phyloP scores from a whole-genome alignment of 176 grass and related monocot species.

The bread wheat (Triticum aestivum) region DNA sequence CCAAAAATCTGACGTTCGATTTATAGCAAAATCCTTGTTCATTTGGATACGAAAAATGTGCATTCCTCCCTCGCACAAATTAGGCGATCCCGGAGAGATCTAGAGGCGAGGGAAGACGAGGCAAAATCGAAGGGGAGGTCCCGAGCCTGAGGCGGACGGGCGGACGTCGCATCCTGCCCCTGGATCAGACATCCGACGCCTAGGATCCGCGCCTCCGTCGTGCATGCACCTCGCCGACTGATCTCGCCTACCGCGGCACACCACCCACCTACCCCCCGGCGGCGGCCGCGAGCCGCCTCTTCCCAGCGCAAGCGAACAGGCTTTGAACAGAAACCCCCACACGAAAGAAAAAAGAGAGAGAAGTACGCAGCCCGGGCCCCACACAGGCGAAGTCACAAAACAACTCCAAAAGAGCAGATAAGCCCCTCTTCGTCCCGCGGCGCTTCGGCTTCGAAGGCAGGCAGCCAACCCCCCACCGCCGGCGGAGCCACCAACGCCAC shows the following conservation, averaged over 20 bases:
- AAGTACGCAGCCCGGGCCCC: neutral
- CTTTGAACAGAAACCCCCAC: neutral
- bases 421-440: neutral
- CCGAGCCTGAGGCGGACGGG: no score
- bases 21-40: no score
- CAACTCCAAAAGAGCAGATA: neutral
- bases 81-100: no score
- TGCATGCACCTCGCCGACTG: neutral
- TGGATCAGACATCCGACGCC: neutral
- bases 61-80: no score
- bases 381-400: neutral
- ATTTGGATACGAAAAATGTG: no score
- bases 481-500: neutral
- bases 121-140: neutral
- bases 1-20: no score
- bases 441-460: neutral
- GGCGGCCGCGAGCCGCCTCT: neutral
- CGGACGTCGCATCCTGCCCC: no score
- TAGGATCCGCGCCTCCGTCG: neutral
- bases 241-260: neutral
- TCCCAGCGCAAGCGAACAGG: neutral
- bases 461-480: neutral
- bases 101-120: neutral
- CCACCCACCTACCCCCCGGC: no score
- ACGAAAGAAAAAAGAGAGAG: neutral